These are phyloP conservation scores for Laguncularia racemosa DNA, from an alignment of 345 rosid species.

Conservation along the genomic window DNA sequence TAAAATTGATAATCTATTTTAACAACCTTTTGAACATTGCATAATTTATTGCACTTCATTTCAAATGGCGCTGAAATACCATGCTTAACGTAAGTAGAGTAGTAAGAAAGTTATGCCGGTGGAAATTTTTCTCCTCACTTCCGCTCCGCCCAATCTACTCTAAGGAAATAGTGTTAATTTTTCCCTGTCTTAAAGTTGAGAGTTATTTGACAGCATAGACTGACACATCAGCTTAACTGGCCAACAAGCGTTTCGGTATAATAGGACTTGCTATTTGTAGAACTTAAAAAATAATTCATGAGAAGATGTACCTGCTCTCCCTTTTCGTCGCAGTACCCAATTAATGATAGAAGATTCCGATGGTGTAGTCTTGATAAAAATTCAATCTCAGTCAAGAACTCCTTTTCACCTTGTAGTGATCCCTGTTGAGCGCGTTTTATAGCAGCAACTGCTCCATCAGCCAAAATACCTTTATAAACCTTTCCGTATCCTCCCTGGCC, in stretches of 20 bases:
- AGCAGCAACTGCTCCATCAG: constrained; percentile 61
- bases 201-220: too few relatives aligned
- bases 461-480: constrained; percentile 69
- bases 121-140: too few relatives aligned
- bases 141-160: too few relatives aligned
- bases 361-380: constrained; percentile 83
- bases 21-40: too few relatives aligned
- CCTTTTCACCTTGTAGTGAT: constrained; percentile 82
- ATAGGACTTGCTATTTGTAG: neutral
- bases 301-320: constrained; percentile 64
- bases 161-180: too few relatives aligned
- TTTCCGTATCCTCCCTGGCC: constrained; percentile 96
- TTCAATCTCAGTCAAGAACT: constrained; percentile 83
- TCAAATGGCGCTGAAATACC: too few relatives aligned
- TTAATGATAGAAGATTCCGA: constrained; percentile 78
- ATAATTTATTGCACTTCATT: too few relatives aligned
- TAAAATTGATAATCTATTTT: too few relatives aligned
- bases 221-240: too few relatives aligned
- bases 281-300: neutral
- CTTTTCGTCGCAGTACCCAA: constrained; percentile 86
- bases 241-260: neutral
- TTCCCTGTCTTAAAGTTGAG: too few relatives aligned
- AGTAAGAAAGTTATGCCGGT: too few relatives aligned
- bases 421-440: constrained; percentile 86
- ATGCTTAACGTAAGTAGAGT: too few relatives aligned